Conservation (phyloP, 805 yeast genomes). For the Suhomyces emberorum region DNA sequence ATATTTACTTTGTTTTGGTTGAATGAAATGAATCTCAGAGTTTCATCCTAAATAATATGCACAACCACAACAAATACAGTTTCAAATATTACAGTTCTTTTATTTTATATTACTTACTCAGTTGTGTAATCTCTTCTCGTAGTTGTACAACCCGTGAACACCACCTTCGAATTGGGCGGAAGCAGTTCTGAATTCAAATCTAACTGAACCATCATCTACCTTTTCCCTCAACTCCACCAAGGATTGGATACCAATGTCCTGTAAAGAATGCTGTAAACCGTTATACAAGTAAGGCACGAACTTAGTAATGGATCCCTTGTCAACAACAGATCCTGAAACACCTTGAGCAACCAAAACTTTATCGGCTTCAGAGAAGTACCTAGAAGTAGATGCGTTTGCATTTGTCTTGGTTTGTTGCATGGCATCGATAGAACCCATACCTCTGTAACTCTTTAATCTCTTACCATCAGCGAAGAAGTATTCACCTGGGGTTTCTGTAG, state of each 20-base stretch:
- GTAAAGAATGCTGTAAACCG: slow-evolving; percentile 98
- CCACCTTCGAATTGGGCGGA: slow-evolving; percentile 99
- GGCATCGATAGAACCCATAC: slow-evolving; percentile 99
- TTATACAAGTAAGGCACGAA: slow-evolving; percentile 90
- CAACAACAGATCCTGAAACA: slow-evolving; percentile 95
- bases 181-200: slow-evolving; percentile 97
- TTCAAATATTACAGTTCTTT: too few species aligned
- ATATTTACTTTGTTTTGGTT: too few species aligned
- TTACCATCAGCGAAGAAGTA: slow-evolving; percentile 97
- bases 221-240: slow-evolving; percentile 58
- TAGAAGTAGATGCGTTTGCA: slow-evolving; percentile 96
- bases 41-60: too few species aligned
- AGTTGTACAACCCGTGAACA: slow-evolving; percentile 92
- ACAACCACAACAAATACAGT: too few species aligned
- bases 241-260: slow-evolving; percentile 88
- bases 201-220: slow-evolving; percentile 65
- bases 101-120: too few species aligned
- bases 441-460: slow-evolving; percentile 95
- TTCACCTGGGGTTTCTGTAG: slow-evolving; percentile 97
- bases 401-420: slow-evolving; percentile 86
- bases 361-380: slow-evolving; percentile 96
- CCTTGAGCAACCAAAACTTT: slow-evolving; percentile 98
- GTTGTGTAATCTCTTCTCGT: slow-evolving; percentile 95
- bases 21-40: too few species aligned
- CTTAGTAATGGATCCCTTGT: slow-evolving; percentile 92